Evolutionary conservation across 768 basidiomycete species (phyloP), one percentile per base, ranked within the genome.

Genomic region (Termitomyces sp.): DNA sequence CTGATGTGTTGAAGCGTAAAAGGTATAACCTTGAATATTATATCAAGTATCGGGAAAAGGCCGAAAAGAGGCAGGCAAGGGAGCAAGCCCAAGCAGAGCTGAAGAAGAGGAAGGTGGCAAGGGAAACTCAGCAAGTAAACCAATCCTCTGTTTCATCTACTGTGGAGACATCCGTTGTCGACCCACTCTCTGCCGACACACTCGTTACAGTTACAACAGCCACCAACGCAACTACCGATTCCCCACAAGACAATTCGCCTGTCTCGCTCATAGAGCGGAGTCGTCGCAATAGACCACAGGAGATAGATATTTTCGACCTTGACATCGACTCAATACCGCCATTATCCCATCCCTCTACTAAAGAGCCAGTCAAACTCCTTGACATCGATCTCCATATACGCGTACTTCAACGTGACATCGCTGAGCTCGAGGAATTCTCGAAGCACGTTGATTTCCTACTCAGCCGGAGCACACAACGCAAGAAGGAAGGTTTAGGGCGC

Each of bases 401-500:
- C 11, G 68, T 91, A 48, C 74, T 91, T 30, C 61, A 73, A 56
- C 79, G 78, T 19, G 87, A 87, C 60, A 62, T 85, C 41, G 59
- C 63, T 19, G 77, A 82, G 56, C 71, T 91, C 23, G 67, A 73
- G 51, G 62, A 67, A 2, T 75, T 90, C 51, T 66, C 73, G 38
- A 60, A 65, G 3, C 74, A 71, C 33, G 67, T 84, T 12, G 66
- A 67, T 12, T 69, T 70, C n/a, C 69, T 78, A 2, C 60, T 82
- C 7, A 78, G 72, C 5, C 81, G 87, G 10, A 80, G 74, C 17
- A 72, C 73, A 3, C 81, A 85, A 59, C 80, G 89, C 17, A 55
- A 83, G n/a, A 89, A 89, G 70, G 88, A 91, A 70, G 76, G 81
- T 31, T 70, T 91, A n/a, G 87, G 87, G 9, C 81, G 90, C n/a